A percentile compares a stretch with the other conserved stretches of the same genome.
phyloP scores from a whole-genome alignment of 2,329 filamentous ascomycete genomes.

The Hysterium pulicare region DNA sequence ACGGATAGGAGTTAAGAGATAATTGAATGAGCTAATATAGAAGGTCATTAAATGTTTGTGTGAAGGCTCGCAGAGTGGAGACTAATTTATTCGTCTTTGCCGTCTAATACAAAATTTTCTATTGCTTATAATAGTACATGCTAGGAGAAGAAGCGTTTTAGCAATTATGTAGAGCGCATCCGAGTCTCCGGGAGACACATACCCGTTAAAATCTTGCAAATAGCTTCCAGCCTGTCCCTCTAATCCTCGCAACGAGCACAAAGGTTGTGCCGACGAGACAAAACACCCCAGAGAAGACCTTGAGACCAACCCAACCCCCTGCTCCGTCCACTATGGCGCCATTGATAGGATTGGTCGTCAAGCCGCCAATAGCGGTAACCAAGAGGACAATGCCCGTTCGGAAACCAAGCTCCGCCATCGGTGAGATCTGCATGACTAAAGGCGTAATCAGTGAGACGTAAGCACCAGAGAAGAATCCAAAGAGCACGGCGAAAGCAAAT shows the following conservation, averaged over 20 bases:
- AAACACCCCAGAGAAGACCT: constrained; percentile 5
- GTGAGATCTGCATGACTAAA: constrained; percentile 64
- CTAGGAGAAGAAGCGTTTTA: too few species aligned
- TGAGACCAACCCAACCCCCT: not conserved
- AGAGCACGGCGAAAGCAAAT: constrained; percentile 32
- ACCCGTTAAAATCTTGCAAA: not conserved
- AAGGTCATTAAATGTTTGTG: too few species aligned
- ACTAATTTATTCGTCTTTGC: too few species aligned
- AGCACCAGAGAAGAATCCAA: constrained; percentile 63
- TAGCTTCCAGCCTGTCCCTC: not conserved
- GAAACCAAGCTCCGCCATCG: constrained; percentile 64
- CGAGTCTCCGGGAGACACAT: too few species aligned
- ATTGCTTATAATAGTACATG: too few species aligned
- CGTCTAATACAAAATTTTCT: too few species aligned
- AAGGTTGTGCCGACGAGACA: not conserved
- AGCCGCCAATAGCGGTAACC: constrained; percentile 56
- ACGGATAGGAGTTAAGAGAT: too few species aligned
- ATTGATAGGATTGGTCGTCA: constrained; percentile 63
- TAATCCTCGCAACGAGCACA: not conserved
- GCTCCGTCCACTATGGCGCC: constrained; percentile 35
- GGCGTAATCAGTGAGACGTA: constrained; percentile 61
- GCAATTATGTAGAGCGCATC: too few species aligned
- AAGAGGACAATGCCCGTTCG: constrained; percentile 61
- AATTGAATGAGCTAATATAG: too few species aligned
- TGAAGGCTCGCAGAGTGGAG: too few species aligned